Base-by-base conservation (phyloP, 2,329 filamentous ascomycete genomes). In the Epicoccum sorghinum region DNA sequence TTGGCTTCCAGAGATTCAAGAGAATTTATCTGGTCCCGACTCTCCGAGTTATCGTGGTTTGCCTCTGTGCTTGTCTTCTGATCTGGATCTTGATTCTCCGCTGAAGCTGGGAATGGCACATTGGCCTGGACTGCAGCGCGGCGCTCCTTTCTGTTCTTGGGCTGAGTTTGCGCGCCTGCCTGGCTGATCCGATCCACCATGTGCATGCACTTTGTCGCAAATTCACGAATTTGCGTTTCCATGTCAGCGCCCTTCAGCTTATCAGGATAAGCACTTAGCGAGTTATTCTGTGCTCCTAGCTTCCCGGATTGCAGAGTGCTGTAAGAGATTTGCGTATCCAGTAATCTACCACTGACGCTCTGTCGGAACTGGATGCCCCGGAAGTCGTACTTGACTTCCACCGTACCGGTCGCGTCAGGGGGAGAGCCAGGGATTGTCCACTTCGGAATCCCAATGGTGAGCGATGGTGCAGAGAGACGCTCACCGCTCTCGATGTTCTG, bases 341-440 rank as follows among this genome's bases (percentile, higher is more conserved):
- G 37, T 9, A 68, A 48, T 4, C 44, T 40, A 1, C 64, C 65
- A 4, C 27, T 46, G 22, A 69, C 56, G 18, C 52, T 58, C 43
- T 75, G 69, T 3, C 62, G 57, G 40, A 72, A 67, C 33, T 64
- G 62, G 3, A 73, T 60, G 14, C 66, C 67, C 1, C 65, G 62
- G 49, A 72, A 72, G 37, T 70, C 48, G 30, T 69, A 75, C 8
- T 56, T 65, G 23, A 70, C 53, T 4, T 46, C 45, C 7, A 39
- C 38, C 35, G 52, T 40, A 10, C 56, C 59, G 12, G 57, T 52
- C 0, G 42, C 41, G 13, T 59, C 24, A 12, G 42, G 30, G 12
- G 35, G 36, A 25, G 45, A 55, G 14, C 61, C 66, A 4, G 56
- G 59, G 4, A 74, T 61, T 0, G 60, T 61, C 68, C 68, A 71